Conservation (phyloP, 306 rosid genomes). For the Ceratonia siliqua region DNA sequence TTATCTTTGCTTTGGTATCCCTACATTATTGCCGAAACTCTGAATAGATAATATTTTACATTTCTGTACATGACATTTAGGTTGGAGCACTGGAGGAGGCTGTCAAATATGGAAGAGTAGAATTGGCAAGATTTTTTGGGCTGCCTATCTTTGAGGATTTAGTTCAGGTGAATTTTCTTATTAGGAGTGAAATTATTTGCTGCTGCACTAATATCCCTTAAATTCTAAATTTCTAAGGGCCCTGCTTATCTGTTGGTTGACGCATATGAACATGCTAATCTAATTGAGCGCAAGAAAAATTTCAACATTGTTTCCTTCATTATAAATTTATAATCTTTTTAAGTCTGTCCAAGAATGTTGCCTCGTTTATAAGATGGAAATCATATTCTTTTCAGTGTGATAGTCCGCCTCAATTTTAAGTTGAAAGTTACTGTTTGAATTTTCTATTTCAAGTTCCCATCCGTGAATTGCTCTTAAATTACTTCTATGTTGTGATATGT, state of each 20-base stretch:
- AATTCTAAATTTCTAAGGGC: not conserved
- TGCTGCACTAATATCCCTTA: not conserved
- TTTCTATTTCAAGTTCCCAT: not conserved
- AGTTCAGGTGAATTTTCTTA: constrained; percentile 66
- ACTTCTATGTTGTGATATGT: not conserved
- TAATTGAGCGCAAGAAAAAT: constrained; percentile 2
- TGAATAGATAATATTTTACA: not conserved
- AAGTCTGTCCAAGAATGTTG: not conserved
- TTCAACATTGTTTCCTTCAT: not conserved
- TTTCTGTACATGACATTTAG: constrained; percentile 45
- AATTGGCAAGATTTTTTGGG: constrained; percentile 71
- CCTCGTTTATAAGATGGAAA: not conserved
- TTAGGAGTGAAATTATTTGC: not conserved
- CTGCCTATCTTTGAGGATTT: constrained; percentile 68
- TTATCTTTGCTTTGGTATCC: constrained; percentile 22
- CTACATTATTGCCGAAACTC: not conserved
- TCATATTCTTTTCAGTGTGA: not conserved
- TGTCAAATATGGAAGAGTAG: constrained; percentile 77
- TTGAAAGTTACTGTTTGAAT: not conserved
- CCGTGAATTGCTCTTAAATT: not conserved
- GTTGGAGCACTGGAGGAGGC: constrained; percentile 92
- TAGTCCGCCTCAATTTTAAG: too few relatives aligned
- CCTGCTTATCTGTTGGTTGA: not conserved
- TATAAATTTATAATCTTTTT: constrained; percentile 7
- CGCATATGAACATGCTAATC: constrained; percentile 21